phyloP scores from a whole-genome alignment of 169 alveolate genomes.

The Ichthyophthirius multifiliis region DNA sequence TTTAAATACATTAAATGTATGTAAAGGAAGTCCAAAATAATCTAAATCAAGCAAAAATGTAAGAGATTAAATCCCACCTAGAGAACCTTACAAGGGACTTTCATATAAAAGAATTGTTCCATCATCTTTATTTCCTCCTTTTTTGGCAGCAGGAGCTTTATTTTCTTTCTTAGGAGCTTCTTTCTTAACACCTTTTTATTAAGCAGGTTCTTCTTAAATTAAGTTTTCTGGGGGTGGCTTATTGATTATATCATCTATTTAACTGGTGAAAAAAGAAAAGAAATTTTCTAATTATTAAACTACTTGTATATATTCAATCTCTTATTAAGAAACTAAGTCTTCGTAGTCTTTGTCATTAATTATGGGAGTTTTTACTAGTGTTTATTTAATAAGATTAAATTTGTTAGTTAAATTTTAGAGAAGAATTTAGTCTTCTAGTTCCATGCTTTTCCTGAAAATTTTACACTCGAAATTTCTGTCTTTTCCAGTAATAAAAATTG shows the following conservation, averaged over 20 bases:
- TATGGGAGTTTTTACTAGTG: constrained; percentile 76
- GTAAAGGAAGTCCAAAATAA: constrained; percentile 72
- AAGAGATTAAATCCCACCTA: constrained; percentile 67
- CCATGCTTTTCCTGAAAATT: constrained; percentile 43
- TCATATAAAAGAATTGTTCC: no score
- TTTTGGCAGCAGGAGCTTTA: no score
- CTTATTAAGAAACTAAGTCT: constrained; percentile 57
- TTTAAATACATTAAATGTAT: constrained; percentile 56
- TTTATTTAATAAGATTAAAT: constrained; percentile 53
- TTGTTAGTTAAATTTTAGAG: constrained; percentile 53
- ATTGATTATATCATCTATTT: no score
- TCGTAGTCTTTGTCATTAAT: constrained; percentile 71
- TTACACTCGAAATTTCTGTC: constrained; percentile 5
- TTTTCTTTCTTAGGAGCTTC: no score
- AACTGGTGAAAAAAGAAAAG: constrained; percentile 37
- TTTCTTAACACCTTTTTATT: no score
- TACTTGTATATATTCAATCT: constrained; percentile 50
- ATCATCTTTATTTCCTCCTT: no score
- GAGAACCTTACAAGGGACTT: no score
- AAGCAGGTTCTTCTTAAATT: no score
- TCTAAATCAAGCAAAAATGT: constrained; percentile 69
- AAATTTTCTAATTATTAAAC: constrained; percentile 63
- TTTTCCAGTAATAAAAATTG: constrained; percentile 40
- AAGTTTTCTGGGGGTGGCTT: no score
- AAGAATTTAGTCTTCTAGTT: constrained; percentile 44